Evolutionary conservation across 176 grass and related monocot genomes (phyloP).

Genomic region (Musa troglodytarum): DNA sequence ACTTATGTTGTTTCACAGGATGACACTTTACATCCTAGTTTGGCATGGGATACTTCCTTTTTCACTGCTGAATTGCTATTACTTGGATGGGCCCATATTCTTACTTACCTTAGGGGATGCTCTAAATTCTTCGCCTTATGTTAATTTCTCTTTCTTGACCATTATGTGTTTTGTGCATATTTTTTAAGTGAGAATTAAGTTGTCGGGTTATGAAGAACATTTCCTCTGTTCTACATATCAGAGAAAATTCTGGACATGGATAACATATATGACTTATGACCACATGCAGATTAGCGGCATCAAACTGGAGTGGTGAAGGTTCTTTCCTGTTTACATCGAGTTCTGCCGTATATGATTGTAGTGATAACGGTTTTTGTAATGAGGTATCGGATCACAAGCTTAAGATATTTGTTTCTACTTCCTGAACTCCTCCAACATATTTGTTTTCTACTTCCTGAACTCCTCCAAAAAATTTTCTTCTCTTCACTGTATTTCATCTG

Average conservation of each 20-base stretch:
- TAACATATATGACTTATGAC: neutral
- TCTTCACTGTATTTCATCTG: neutral
- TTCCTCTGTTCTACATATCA: neutral
- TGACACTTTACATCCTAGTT: too few species aligned
- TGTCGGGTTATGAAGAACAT: neutral
- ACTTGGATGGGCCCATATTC: too few species aligned
- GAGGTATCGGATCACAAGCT: conserved; percentile 38
- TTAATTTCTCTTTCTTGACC: neutral
- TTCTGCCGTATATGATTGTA: conserved; percentile 64
- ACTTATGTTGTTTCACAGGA: too few species aligned
- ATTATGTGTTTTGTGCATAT: neutral
- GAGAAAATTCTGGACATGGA: neutral
- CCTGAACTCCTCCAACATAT: neutral
- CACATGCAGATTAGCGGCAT: conserved; percentile 54
- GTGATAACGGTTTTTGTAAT: conserved; percentile 57
- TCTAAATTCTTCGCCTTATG: neutral
- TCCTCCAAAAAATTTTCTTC: neutral
- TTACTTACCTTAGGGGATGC: too few species aligned
- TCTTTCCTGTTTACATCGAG: conserved; percentile 92
- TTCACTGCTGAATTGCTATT: too few species aligned
- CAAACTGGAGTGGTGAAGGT: conserved; percentile 87
- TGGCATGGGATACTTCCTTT: too few species aligned
- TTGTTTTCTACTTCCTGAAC: neutral
- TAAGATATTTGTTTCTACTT: neutral
- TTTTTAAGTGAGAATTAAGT: neutral